Base-by-base conservation (phyloP, 148 eudicot species). In the Camellia granthamiana region DNA sequence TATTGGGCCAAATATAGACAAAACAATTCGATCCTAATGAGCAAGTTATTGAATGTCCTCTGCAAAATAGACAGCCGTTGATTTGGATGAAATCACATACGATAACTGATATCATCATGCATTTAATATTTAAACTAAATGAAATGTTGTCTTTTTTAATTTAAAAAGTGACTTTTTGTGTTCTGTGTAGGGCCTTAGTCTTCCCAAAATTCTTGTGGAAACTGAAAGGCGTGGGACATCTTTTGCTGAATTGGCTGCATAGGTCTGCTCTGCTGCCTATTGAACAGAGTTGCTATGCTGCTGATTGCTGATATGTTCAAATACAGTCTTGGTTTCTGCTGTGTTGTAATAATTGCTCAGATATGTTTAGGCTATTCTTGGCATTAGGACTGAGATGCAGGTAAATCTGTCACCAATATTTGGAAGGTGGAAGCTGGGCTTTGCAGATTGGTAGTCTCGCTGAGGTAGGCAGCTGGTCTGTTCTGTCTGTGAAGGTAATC, bases 141-240 rank as follows among this genome's bases (percentile, higher is more conserved):
- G 2, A 6, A 13, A 13, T 73, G 76, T 15, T 75, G 51, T 75
- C 58, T 56, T 75, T 56, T 15, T 59, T 42, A 23, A n/a, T 43
- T 67, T 16, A 38, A 43, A 18, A 8, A n/a, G 47, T 69, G 69
- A 70, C 47, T 66, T 56, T 42, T 70, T n/a, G 46, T 82, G 58
- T 59, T 61, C 62, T 64, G 21, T 86, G 88, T 88, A 96, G 99
- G 89, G 81, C 84, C 94, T 91, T 59, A 84, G 81, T 75, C 92
- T 96, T 79, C 89, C 97, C 41, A 94, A 96, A 74, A 76, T 96
- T 83, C 90, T 96, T 18, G 92, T 94, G 18, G 98, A 96, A 90
- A 89, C 89, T 79, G 99, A 91, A 80, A 94, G 83, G 71, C 97
- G 93, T 42, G 95, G 98, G 47, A 88, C 90, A 63, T 91, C 98